Evolutionary conservation across 2,329 filamentous ascomycete species (phyloP).

Genomic region (Mollisiaceae sp.): DNA sequence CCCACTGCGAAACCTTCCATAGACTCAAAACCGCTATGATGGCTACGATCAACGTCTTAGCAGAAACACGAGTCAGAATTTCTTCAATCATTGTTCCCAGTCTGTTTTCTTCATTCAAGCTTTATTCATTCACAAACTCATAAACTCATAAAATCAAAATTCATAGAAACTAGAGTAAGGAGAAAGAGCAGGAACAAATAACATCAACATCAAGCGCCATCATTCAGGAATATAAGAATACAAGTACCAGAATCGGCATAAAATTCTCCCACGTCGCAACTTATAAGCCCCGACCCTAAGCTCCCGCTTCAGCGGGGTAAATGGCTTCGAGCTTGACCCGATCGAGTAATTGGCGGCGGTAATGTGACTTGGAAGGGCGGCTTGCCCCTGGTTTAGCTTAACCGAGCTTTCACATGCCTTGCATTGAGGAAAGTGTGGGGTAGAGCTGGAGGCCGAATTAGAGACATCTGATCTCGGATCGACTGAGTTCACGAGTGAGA

Average conservation of each 20-base stretch:
- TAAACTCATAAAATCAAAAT: neutral
- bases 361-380: neutral
- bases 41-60: slow-evolving; percentile 33
- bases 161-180: neutral
- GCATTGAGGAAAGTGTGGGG: slow-evolving; percentile 7
- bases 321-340: neutral
- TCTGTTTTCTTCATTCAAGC: neutral
- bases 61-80: slow-evolving; percentile 51
- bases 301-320: neutral
- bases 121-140: neutral
- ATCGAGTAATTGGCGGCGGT: neutral
- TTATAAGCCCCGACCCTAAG: slow-evolving; percentile 16
- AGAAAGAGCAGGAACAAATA: too few relatives aligned
- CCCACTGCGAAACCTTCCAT: slow-evolving; percentile 42
- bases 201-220: too few relatives aligned
- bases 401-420: neutral
- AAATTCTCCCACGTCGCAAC: slow-evolving; percentile 31
- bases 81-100: slow-evolving; percentile 34
- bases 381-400: neutral
- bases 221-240: neutral
- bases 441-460: neutral
- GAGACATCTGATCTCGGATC: neutral
- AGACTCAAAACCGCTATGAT: slow-evolving; percentile 28
- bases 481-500: neutral
- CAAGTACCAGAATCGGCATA: slow-evolving; percentile 21